phyloP scores from a whole-genome alignment of 2,329 filamentous ascomycete species.

The Didymella segeticola region DNA sequence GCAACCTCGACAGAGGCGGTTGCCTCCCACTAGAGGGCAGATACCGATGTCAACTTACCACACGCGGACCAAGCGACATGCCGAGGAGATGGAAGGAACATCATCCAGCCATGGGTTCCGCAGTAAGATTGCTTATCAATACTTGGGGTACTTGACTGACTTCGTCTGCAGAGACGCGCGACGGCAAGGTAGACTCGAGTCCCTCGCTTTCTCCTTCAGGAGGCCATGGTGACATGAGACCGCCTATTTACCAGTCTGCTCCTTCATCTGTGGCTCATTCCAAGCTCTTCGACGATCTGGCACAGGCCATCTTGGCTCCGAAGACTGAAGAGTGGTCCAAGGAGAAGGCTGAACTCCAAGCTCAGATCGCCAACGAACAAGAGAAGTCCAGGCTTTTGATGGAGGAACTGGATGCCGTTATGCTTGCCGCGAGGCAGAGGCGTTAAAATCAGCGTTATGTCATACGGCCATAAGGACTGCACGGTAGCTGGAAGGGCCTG shows the following conservation, averaged over 20 bases:
- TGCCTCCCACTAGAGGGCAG: too few relatives aligned
- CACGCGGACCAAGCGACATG: too few relatives aligned
- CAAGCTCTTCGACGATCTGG: not conserved
- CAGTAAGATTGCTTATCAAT: not conserved
- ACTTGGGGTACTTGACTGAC: not conserved
- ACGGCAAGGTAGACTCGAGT: not conserved
- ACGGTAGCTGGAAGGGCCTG: too few relatives aligned
- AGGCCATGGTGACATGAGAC: not conserved
- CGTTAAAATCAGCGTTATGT: too few relatives aligned
- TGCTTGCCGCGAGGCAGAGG: not conserved
- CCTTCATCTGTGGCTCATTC: too few relatives aligned
- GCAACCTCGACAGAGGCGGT: too few relatives aligned
- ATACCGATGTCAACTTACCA: too few relatives aligned
- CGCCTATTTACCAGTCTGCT: too few relatives aligned
- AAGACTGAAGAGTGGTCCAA: not conserved
- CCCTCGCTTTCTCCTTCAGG: not conserved
- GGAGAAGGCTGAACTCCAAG: not conserved
- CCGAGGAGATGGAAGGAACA: too few relatives aligned
- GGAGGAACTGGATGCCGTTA: not conserved
- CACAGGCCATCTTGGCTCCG: not conserved
- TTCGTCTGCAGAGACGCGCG: not conserved
- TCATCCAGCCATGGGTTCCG: not conserved
- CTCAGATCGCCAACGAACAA: not conserved
- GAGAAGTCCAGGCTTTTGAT: not conserved
- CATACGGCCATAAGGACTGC: too few relatives aligned